Percentiles rank a stretch among this genome's conserved stretches.
phyloP scores from a whole-genome alignment of 768 basidiomycete species.

The Boletus sp. region DNA sequence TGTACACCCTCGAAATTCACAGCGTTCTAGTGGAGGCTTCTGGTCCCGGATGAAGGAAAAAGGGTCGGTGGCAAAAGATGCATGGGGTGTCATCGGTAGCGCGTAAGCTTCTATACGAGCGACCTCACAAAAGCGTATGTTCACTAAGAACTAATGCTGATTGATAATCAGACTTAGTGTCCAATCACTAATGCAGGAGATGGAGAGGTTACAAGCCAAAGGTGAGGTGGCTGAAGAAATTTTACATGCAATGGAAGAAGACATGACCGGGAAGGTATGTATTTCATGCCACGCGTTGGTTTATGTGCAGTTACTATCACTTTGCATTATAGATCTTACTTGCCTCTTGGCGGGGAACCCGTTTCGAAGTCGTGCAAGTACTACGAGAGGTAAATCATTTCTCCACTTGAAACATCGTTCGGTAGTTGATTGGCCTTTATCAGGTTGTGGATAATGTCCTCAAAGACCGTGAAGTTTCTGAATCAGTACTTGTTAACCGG shows the following conservation, averaged over 20 bases:
- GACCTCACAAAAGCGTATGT: slow-evolving; percentile 44
- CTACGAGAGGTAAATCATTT: slow-evolving; percentile 55
- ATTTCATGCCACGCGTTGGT: not conserved
- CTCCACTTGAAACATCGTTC: slow-evolving; percentile 2
- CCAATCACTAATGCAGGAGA: slow-evolving; percentile 53
- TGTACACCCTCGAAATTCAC: slow-evolving; percentile 9
- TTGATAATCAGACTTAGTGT: slow-evolving; percentile 25
- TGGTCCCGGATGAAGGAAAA: slow-evolving; percentile 94
- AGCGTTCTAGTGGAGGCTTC: slow-evolving; percentile 66
- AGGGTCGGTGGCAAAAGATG: slow-evolving; percentile 88
- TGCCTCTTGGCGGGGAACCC: slow-evolving; percentile 96
- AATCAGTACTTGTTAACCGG: slow-evolving; percentile 68
- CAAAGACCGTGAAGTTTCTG: slow-evolving; percentile 71
- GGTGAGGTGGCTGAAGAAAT: slow-evolving; percentile 89
- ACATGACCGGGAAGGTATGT: slow-evolving; percentile 83
- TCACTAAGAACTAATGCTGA: slow-evolving; percentile 48
- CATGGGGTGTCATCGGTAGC: slow-evolving; percentile 94
- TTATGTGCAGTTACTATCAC: not conserved
- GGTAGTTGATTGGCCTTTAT: not conserved
- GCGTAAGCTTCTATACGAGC: slow-evolving; percentile 55
- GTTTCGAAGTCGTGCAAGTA: slow-evolving; percentile 91
- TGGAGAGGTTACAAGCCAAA: slow-evolving; percentile 85
- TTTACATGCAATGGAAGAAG: slow-evolving; percentile 81
- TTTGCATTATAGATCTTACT: slow-evolving; percentile 66
- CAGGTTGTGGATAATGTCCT: slow-evolving; percentile 82